Percentiles rank a stretch among this genome's conserved stretches.
Conservation (phyloP, 2,329 filamentous ascomycete species). For the Beauveria rudraprayagi region DNA sequence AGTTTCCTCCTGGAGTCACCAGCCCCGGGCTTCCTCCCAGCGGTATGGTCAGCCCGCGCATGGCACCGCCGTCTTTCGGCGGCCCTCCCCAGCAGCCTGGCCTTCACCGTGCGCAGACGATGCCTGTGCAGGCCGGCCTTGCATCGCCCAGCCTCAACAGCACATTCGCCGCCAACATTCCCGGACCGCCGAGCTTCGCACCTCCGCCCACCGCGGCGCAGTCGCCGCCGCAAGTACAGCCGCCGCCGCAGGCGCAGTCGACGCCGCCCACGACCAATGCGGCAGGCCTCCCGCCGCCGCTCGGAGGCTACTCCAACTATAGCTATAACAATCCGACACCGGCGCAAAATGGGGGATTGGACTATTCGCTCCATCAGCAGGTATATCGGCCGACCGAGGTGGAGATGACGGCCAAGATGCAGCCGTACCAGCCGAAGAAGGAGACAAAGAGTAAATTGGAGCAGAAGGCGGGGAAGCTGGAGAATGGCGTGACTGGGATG, state of each 20-base stretch:
- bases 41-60: constrained; percentile 29
- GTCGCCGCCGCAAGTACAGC: constrained; percentile 17
- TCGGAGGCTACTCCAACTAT: constrained; percentile 51
- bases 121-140: constrained; percentile 35
- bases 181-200: constrained; percentile 17
- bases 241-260: constrained; percentile 14
- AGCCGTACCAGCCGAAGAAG: constrained; percentile 34
- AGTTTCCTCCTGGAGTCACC: constrained; percentile 37
- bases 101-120: constrained; percentile 40
- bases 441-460: constrained; percentile 49
- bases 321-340: constrained; percentile 28
- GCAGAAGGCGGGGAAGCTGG: constrained; percentile 56
- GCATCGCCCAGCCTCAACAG: constrained; percentile 32
- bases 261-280: constrained; percentile 28
- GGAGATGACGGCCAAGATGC: constrained; percentile 35
- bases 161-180: constrained; percentile 36
- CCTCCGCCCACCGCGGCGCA: constrained; percentile 10
- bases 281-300: constrained; percentile 34
- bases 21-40: constrained; percentile 29
- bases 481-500: constrained; percentile 63
- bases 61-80: constrained; percentile 36
- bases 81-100: constrained; percentile 32
- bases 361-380: constrained; percentile 60
- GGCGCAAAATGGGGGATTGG: constrained; percentile 20
- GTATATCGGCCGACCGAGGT: constrained; percentile 60